Evolutionary conservation across 2,329 filamentous ascomycete genomes (phyloP).

Genomic region (Zalaria obscura): DNA sequence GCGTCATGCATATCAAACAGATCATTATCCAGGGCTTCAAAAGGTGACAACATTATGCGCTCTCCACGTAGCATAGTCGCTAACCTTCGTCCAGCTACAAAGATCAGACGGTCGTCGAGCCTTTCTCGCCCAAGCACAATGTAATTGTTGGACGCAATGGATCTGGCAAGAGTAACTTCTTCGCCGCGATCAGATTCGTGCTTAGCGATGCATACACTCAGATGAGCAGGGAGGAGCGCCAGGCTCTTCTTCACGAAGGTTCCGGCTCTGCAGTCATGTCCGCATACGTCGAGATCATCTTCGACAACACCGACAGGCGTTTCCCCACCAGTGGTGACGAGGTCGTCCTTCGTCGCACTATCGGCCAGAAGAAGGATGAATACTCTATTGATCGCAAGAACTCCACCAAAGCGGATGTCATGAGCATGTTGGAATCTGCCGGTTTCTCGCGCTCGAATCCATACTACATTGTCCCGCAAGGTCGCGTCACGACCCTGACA

Average conservation of each 20-base stretch:
- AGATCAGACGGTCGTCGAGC: conserved; percentile 96
- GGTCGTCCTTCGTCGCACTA: conserved; percentile 80
- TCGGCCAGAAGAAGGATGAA: conserved; percentile 95
- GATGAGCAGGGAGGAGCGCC: conserved; percentile 89
- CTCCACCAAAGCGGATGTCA: conserved; percentile 83
- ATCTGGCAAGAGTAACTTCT: conserved; percentile 99
- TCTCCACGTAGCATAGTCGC: conserved; percentile 4
- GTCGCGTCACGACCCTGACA: conserved; percentile 85
- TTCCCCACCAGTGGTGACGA: conserved; percentile 90
- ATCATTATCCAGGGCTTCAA: conserved; percentile 99
- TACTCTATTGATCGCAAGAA: conserved; percentile 97
- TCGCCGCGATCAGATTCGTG: conserved; percentile 95
- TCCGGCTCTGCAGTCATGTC: conserved; percentile 97
- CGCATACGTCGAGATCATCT: conserved; percentile 98
- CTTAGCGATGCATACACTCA: conserved; percentile 95
- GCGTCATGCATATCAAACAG: conserved; percentile 90
- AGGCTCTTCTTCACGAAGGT: conserved; percentile 92
- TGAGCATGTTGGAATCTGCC: conserved; percentile 88
- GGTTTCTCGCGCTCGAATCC: conserved; percentile 96
- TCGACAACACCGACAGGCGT: conserved; percentile 92
- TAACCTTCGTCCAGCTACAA: conserved; percentile 60
- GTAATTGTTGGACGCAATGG: conserved; percentile 98
- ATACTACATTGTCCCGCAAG: conserved; percentile 98
- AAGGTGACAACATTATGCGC: conserved; percentile 47
- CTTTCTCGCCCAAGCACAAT: conserved; percentile 94